A percentile compares a stretch with the other conserved stretches of the same genome.
These are phyloP conservation scores for Apophysomyces elegans DNA, from an alignment of 371 early-diverging fungal species.

Conservation along the genomic window DNA sequence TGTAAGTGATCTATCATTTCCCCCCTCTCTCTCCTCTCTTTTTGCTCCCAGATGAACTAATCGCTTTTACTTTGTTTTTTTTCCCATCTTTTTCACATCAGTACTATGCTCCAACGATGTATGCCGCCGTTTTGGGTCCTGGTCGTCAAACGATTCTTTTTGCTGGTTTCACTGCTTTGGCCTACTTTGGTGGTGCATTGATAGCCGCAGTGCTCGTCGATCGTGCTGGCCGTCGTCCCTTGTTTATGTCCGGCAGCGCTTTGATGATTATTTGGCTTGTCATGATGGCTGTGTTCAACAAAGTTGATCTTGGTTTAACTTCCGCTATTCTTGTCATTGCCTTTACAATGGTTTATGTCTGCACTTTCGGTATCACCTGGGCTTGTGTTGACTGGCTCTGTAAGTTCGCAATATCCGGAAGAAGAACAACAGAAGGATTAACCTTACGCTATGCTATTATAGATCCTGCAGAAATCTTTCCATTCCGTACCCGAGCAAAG, in stretches of 20 bases:
- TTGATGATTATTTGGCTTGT: conserved; percentile 41
- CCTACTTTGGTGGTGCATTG: conserved; percentile 38
- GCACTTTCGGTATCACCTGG: conserved; percentile 44
- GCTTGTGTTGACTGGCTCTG: conserved; percentile 47
- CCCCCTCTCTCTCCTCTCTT: not conserved
- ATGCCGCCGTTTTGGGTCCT: conserved; percentile 54
- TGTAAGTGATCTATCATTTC: conserved; percentile 17
- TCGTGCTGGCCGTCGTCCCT: conserved; percentile 41
- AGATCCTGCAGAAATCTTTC: conserved; percentile 69
- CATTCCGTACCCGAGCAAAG: conserved; percentile 45
- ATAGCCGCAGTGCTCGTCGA: conserved; percentile 38
- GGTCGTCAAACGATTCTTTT: conserved; percentile 38
- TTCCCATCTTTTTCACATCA: not conserved
- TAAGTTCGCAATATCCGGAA: conserved; percentile 29
- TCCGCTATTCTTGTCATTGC: conserved; percentile 43
- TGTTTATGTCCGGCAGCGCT: conserved; percentile 44
- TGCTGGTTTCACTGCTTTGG: conserved; percentile 47
- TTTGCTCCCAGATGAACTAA: conserved; percentile 34
- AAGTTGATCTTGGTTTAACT: conserved; percentile 36
- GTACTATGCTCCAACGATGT: conserved; percentile 75
- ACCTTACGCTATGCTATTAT: not conserved
- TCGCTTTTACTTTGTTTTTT: not conserved
- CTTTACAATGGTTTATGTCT: conserved; percentile 38
- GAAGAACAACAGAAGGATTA: conserved; percentile 26
- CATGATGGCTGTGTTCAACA: conserved; percentile 45